Evolutionary conservation across 768 basidiomycete species (phyloP), one percentile per base, ranked within the genome.

Genomic region (Collybia nuda): DNA sequence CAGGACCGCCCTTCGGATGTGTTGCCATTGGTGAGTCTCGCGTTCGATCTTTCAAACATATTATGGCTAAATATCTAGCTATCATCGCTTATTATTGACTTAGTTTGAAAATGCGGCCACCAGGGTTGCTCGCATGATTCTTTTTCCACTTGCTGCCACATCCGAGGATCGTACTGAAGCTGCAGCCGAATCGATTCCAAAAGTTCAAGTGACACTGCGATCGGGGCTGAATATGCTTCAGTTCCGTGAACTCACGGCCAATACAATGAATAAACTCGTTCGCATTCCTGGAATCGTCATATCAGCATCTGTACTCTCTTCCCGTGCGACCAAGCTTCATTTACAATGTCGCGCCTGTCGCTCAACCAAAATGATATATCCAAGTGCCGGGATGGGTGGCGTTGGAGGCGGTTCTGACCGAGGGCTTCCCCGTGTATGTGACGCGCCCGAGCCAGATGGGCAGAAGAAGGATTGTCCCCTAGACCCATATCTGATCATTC

Each of bases 221-320:
- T 93, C 93, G n/a, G 90, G 89, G 5, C 80, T 96, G 57, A 96
- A 96, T 69, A 78, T 98, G 73, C 82, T 91, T 47, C 93, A 91
- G 65, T 97, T 98, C 67, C 85, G 97, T 37, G 93, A 94, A 38
- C 82, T 99, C 37, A 90, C 90, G 0, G 97, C 97, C 8, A 82
- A 94, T 59, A 93, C 89, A 18, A 90, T 98, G 79, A 95, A 93
- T 63, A 94, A 91, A 63, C 85, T 99, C 38, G 95, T 99, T 32
- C 90, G 97, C 52, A 82, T 98, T 38, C 97, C 97, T 1, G 97
- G 97, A 26, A 99, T 99, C 60, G 94, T 98, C 65, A 98, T 98
- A 64, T 95, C 95, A 26, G 92, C 97, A 0, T 96, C 94, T 8
- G 87, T 93, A 15, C 80, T 98, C 18, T 91, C 93, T 0, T 91